These are phyloP conservation scores for Saccharomycopsis selenospora DNA, from an alignment of 805 yeast genomes.

Conservation along the genomic window DNA sequence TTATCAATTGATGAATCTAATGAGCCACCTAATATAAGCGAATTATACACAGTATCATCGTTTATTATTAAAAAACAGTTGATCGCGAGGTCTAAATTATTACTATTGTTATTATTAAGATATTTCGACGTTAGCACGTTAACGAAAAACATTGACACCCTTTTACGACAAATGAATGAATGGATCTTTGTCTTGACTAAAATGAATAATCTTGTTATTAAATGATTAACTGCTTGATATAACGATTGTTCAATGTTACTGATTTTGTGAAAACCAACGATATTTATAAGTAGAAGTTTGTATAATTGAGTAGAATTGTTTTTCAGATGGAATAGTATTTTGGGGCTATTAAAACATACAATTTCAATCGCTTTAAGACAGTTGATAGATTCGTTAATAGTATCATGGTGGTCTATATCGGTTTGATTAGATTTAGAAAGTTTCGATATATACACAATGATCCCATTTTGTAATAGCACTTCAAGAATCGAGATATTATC, in stretches of 20 bases:
- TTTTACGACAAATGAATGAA: slow-evolving; percentile 5
- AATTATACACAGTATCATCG: background rate
- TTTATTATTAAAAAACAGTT: slow-evolving; percentile 2
- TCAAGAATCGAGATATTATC: slow-evolving; percentile 15
- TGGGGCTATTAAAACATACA: slow-evolving; percentile 14
- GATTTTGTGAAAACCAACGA: slow-evolving; percentile 10
- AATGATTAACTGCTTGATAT: background rate
- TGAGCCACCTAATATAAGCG: slow-evolving; percentile 6
- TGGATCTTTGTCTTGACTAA: slow-evolving; percentile 1
- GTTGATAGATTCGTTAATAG: background rate
- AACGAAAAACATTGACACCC: background rate
- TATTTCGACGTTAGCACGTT: background rate
- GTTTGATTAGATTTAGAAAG: background rate
- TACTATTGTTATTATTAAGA: background rate
- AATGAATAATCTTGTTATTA: slow-evolving; percentile 4
- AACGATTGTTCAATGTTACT: background rate
- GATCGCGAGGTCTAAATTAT: slow-evolving; percentile 1
- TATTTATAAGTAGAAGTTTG: slow-evolving; percentile 1
- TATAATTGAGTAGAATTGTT: slow-evolving; percentile 7
- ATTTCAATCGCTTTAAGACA: slow-evolving; percentile 12
- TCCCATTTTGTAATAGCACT: slow-evolving; percentile 14
- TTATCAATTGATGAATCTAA: slow-evolving; percentile 8
- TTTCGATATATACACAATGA: slow-evolving; percentile 2
- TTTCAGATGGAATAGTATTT: background rate
- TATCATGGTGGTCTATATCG: slow-evolving; percentile 1